Evolutionary conservation across 352 stramenopile species (phyloP).

Genomic region (Halophytophthora polymorphica): DNA sequence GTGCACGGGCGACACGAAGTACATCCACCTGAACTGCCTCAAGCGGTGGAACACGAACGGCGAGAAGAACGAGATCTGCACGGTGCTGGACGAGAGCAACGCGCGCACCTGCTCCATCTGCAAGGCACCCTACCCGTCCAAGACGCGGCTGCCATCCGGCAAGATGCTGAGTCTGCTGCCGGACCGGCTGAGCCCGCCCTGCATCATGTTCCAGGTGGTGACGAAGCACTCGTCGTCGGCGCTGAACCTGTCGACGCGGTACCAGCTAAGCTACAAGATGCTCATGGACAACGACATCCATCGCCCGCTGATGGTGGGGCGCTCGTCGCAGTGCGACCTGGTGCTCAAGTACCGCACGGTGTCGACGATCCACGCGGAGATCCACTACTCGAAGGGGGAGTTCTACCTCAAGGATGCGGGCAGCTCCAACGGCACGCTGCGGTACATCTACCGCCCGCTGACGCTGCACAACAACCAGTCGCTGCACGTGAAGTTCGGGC

Average conservation of each 20-base stretch:
- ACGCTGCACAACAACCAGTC: conserved; percentile 89
- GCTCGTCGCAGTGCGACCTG: conserved; percentile 92
- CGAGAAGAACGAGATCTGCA: conserved; percentile 89
- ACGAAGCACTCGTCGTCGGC: conserved; percentile 86
- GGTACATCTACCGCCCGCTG: conserved; percentile 92
- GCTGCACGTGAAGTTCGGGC: conserved; percentile 84
- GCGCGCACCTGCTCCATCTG: conserved; percentile 84
- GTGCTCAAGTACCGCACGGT: conserved; percentile 95
- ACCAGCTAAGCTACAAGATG: conserved; percentile 90
- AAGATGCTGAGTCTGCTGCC: conserved; percentile 76
- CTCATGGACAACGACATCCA: conserved; percentile 91
- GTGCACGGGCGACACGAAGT: conserved; percentile 94
- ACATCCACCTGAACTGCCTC: conserved; percentile 95
- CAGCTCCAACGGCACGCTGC: conserved; percentile 92
- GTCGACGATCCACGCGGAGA: conserved; percentile 92
- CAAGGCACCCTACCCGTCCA: conserved; percentile 82
- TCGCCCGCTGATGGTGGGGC: conserved; percentile 89
- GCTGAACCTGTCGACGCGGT: conserved; percentile 80
- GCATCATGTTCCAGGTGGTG: conserved; percentile 88
- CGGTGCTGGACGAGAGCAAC: conserved; percentile 81
- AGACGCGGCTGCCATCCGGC: conserved; percentile 67
- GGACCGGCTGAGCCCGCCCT: conserved; percentile 66
- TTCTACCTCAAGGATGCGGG: conserved; percentile 94
- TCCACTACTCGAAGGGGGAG: conserved; percentile 92
- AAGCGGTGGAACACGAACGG: conserved; percentile 93